Conservation (phyloP, 768 basidiomycete genomes). For the Glaciozyma antarctica region DNA sequence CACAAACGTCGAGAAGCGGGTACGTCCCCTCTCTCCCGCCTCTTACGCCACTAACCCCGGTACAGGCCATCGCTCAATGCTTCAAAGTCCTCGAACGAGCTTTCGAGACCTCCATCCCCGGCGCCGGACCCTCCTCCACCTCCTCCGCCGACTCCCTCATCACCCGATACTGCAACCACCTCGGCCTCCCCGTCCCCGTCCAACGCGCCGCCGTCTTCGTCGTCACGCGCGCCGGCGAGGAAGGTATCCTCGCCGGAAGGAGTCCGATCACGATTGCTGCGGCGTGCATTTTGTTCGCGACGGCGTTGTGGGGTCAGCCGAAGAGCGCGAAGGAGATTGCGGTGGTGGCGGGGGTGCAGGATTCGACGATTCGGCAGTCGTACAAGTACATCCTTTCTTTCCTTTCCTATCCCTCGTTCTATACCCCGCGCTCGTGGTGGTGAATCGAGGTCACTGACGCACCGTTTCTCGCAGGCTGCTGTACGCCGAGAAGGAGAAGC, state of each 20-base stretch:
- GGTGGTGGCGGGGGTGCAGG: conserved; percentile 82
- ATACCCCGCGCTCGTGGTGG: background rate
- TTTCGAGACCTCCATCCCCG: conserved; percentile 46
- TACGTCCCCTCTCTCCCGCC: conserved; percentile 65
- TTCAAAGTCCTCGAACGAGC: conserved; percentile 39
- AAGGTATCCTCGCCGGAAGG: conserved; percentile 84
- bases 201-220: conserved; percentile 76
- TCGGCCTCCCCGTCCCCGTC: conserved; percentile 70
- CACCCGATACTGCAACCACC: conserved; percentile 86
- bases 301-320: conserved; percentile 61
- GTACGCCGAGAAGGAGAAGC: conserved; percentile 9
- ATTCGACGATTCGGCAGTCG: conserved; percentile 86
- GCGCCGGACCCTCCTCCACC: conserved; percentile 19
- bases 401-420: background rate
- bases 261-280: conserved; percentile 98
- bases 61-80: conserved; percentile 32
- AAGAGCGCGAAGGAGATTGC: conserved; percentile 80
- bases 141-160: conserved; percentile 72
- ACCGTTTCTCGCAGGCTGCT: conserved; percentile 11
- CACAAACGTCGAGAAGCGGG: conserved; percentile 87
- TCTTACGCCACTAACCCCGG: conserved; percentile 63
- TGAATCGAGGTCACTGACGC: background rate
- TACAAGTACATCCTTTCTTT: conserved; percentile 46
- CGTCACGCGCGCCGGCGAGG: conserved; percentile 65
- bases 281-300: conserved; percentile 88